Conservation (phyloP, 768 basidiomycete genomes). For the Hericium alpestre region DNA sequence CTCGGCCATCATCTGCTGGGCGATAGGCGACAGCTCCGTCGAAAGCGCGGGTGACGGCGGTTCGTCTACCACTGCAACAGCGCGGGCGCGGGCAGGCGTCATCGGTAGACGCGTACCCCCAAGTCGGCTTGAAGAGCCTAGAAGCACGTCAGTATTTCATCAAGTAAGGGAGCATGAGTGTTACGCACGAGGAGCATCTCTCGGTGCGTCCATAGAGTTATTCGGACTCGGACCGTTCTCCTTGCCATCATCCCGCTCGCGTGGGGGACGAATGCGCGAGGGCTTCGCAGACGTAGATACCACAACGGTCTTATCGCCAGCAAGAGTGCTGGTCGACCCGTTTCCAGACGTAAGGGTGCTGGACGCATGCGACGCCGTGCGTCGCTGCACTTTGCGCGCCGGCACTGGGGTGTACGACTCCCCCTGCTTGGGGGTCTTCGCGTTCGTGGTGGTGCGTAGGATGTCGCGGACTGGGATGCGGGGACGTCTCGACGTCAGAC, state of each 20-base stretch:
- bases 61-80: slow-evolving; percentile 27
- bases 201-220: neutral
- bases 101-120: slow-evolving; percentile 19
- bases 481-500: neutral
- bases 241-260: neutral
- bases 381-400: slow-evolving; percentile 4
- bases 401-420: neutral
- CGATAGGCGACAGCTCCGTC: slow-evolving; percentile 62
- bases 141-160: neutral
- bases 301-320: neutral
- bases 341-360: neutral
- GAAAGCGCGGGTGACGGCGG: slow-evolving; percentile 58
- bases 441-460: neutral
- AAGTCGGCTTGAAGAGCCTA: slow-evolving; percentile 1
- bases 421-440: neutral
- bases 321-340: neutral
- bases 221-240: slow-evolving; percentile 5
- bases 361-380: slow-evolving; percentile 5
- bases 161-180: neutral
- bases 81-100: slow-evolving; percentile 34
- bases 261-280: neutral
- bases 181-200: neutral
- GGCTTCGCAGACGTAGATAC: neutral
- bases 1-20: slow-evolving; percentile 57
- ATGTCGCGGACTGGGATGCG: neutral